phyloP scores from a whole-genome alignment of 768 basidiomycete species.

The Mycena venus region DNA sequence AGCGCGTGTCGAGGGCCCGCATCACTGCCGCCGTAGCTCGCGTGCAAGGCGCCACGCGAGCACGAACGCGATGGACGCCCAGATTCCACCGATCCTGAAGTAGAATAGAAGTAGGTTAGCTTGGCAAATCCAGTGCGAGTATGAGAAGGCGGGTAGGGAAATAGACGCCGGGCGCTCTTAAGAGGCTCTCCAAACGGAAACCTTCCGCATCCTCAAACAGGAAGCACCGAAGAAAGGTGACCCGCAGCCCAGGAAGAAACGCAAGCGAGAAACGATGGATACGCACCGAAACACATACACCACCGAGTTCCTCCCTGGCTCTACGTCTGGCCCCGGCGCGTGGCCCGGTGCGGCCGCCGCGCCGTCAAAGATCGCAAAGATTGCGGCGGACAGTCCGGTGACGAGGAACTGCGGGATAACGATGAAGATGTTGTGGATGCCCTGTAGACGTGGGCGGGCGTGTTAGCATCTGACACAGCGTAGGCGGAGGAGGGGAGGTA shows the following conservation, averaged over 20 bases:
- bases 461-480: too few relatives aligned
- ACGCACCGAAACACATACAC: conserved; percentile 85
- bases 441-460: conserved; percentile 59
- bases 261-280: too few relatives aligned
- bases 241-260: too few relatives aligned
- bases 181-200: too few relatives aligned
- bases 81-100: conserved; percentile 68
- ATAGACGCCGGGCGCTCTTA: too few relatives aligned
- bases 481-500: neutral
- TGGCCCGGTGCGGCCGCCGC: too few relatives aligned
- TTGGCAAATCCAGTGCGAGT: too few relatives aligned
- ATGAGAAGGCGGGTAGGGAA: too few relatives aligned
- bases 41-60: conserved; percentile 68
- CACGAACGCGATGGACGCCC: conserved; percentile 67
- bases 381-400: conserved; percentile 85
- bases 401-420: conserved; percentile 96
- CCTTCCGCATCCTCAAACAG: too few relatives aligned
- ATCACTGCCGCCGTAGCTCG: conserved; percentile 54
- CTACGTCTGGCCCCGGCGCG: too few relatives aligned
- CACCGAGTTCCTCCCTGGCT: conserved; percentile 74
- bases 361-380: conserved; percentile 91
- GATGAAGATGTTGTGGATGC: conserved; percentile 95
- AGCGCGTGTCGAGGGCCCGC: neutral
- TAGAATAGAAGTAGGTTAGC: neutral
- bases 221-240: too few relatives aligned